Base-by-base conservation (phyloP, 2,329 filamentous ascomycete genomes). In the Colletotrichum nymphaeae region DNA sequence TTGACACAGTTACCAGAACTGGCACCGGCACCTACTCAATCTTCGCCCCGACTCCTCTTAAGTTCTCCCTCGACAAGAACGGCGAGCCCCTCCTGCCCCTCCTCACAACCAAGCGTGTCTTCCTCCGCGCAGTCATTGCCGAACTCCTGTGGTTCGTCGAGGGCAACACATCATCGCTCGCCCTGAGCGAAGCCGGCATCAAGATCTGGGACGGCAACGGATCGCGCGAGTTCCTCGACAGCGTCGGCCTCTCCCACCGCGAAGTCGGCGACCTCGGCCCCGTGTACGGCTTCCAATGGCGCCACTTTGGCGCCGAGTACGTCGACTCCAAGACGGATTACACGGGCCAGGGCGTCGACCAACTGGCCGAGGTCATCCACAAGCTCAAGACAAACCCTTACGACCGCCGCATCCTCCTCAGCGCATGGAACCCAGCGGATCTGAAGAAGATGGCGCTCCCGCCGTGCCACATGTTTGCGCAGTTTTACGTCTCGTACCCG, bases 181-280 rank as follows among this genome's bases (percentile, higher is more conserved):
- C 95, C 0, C 91, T 99, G 3, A 92, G 91, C 73, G 91, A 92
- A 14, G 91, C 92, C 1, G 95, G 95, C 35, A 92, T 99, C 79
- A 97, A 97, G 84, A 99, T 99, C 81, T 99, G 97, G 97, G 97
- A 99, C 81, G 96, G 95, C 78, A 99, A 99, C 81, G 97, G 96
- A 56, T 95, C 93, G 59, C 94, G 97, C 78, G 93, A 92, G 79
- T 98, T 93, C 82, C 93, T 99, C 49, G 96, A 99, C 85, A 92
- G 88, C 75, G 89, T 97, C 1, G 96, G 96, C 0, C 89, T 98
- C 7, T 87, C 88, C 0, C 92, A 98, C 80, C 94, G 96, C 73
- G 94, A 91, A 65, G 93, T 92, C 24, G 97, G 97, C 76, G 97
- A 99, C 80, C 88, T 99, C 0, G 97, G 97, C 0, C 97, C 97